A percentile compares a stretch with the other conserved stretches of the same genome.
Conservation (phyloP, 345 rosid species). For the Diplotaxis tenuifolia region DNA sequence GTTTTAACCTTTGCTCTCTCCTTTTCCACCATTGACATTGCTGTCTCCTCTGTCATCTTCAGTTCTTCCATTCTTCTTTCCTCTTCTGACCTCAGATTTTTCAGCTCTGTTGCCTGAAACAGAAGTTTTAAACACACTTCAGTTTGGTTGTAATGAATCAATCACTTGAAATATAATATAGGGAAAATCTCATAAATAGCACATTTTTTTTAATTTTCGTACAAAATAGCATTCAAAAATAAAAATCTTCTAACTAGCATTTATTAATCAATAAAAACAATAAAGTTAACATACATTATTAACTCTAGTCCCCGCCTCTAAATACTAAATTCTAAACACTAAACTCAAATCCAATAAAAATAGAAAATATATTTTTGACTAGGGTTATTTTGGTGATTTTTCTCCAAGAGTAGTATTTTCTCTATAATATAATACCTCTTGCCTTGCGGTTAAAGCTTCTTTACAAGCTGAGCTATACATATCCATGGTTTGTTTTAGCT, state of each 20-base stretch:
- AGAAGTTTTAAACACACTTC: background rate
- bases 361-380: no score
- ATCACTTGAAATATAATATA: background rate
- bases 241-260: background rate
- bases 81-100: background rate
- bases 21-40: background rate
- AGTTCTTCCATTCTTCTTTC: background rate
- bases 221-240: background rate
- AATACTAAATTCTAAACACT: background rate
- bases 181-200: background rate
- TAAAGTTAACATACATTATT: background rate
- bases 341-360: background rate
- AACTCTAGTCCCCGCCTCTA: background rate
- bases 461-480: background rate
- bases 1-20: background rate
- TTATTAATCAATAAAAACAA: no score
- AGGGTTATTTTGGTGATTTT: background rate
- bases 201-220: background rate
- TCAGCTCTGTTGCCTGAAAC: background rate
- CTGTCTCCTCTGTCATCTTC: background rate
- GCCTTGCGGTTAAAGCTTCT: conserved; percentile 1
- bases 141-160: background rate
- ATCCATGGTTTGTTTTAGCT: background rate
- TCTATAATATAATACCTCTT: background rate
- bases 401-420: no score